Base-by-base conservation (phyloP, 371 early-diverging fungal genomes). In the Mortierella sp. region DNA sequence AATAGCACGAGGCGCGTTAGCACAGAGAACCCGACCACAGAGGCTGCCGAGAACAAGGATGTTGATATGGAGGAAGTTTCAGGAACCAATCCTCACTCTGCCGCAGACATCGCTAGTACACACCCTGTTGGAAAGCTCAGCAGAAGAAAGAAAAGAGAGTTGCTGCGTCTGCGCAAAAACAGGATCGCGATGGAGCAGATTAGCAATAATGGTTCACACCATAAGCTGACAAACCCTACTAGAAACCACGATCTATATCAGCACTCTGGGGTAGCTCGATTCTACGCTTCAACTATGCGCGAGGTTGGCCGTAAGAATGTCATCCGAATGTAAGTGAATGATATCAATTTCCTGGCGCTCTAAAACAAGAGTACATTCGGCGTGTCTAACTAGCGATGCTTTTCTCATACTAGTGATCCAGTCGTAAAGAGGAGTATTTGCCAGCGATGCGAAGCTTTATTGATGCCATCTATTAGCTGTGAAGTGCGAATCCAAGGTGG, bases 291-390 rank as follows among this genome's bases (percentile, higher is more conserved):
- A 1, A 75, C 81, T 3, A 4, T 80, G 37, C 69, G 75, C 18
- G 81, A 80, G 43, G 63, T 80, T 18, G 81, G 81, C 14, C 75
- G 81, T 57, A 80, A 80, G 66, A 80, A 69, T 39, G 81, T 80
- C 9, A 75, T 80, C 28, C 68, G 81, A 11, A 70, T 80, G 81
- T 80, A 75, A 58, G 69, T 51, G 18, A 1, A 11, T 20, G 20
- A 5, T 35, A 60, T 60, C 12, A 45, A 24, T 20, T 20, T 32
- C 37, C 0, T 24, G 10, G 16, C 18, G 26, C 45, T 12, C 10
- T 20, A 49, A n/a, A n/a, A 43, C 43, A 10, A 18, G 1, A 57
- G 22, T 35, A 55, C 24, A 45, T 30, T 39, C 14, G 10, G 37
- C 24, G 6, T 37, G 51, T 18, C 28, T 12, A 5, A 39, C 51